Percentiles rank a stretch among this genome's conserved stretches.
Evolutionary conservation across 1,284 basidiomycete species (phyloP).

Genomic region (Tausonia pullulans): DNA sequence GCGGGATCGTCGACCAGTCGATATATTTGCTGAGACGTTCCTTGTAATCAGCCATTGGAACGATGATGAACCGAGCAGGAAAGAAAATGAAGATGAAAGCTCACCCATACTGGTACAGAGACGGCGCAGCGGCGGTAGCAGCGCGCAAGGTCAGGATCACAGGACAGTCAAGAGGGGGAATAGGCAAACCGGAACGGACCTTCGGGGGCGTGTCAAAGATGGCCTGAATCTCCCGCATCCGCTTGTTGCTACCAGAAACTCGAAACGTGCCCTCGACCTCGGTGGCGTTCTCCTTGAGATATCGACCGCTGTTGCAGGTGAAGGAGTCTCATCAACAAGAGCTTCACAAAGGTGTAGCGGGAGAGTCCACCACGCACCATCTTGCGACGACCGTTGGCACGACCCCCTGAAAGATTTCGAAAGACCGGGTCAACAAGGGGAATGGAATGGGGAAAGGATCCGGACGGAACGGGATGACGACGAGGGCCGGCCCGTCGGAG

Average conservation of each 20-base stretch:
- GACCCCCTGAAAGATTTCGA: constrained; percentile 39
- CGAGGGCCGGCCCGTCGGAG: too few relatives aligned
- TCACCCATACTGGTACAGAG: too few relatives aligned
- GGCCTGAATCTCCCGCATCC: constrained; percentile 89
- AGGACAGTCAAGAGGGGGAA: background rate
- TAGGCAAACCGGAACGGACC: constrained; percentile 41
- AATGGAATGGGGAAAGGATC: too few relatives aligned
- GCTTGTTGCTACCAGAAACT: constrained; percentile 81
- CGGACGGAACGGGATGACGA: too few relatives aligned
- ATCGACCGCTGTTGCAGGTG: constrained; percentile 51
- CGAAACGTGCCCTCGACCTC: constrained; percentile 94
- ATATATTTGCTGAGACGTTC: constrained; percentile 79
- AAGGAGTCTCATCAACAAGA: background rate
- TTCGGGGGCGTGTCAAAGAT: constrained; percentile 79
- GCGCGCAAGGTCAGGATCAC: too few relatives aligned
- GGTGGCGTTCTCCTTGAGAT: constrained; percentile 85
- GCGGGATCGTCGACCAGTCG: constrained; percentile 74
- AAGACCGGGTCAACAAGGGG: constrained; percentile 21
- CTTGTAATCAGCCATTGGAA: too few relatives aligned
- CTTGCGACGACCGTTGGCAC: constrained; percentile 96
- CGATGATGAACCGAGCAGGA: too few relatives aligned
- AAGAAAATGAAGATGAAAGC: too few relatives aligned
- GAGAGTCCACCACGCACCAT: constrained; percentile 49
- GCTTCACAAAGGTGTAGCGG: constrained; percentile 15
- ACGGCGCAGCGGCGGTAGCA: too few relatives aligned